phyloP scores from a whole-genome alignment of 352 stramenopile species.

The Poterioochromonas sp. region DNA sequence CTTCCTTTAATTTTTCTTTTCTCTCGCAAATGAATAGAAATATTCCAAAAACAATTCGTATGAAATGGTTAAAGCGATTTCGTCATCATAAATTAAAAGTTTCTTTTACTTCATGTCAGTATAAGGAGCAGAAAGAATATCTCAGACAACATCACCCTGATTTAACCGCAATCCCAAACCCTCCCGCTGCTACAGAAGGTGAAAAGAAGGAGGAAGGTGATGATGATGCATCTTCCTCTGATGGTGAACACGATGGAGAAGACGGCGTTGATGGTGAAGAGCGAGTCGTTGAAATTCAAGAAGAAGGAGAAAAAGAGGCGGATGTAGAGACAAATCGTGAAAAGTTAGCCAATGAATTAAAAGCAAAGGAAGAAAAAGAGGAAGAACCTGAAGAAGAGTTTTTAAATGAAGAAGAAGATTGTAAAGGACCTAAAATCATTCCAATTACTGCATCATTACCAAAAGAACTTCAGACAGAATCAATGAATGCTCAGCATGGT shows the following conservation, averaged over 20 bases:
- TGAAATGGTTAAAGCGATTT: background rate
- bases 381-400: slow-evolving; percentile 14
- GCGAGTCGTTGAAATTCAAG: background rate
- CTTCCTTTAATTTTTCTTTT: slow-evolving; percentile 3
- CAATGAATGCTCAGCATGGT: background rate
- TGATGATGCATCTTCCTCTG: background rate
- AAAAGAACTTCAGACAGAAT: background rate
- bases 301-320: slow-evolving; percentile 19
- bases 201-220: slow-evolving; percentile 13
- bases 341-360: background rate
- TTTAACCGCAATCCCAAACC: background rate
- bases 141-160: background rate
- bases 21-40: background rate
- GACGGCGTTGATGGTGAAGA: background rate
- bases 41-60: background rate
- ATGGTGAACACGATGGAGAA: background rate
- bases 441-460: background rate
- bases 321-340: background rate
- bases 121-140: no score
- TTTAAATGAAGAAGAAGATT: slow-evolving; percentile 17
- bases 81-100: background rate
- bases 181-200: background rate
- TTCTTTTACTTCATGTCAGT: background rate
- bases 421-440: background rate
- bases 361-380: slow-evolving; percentile 14